Conservation (phyloP, 257 asterid genomes). For the Coffea canephora region DNA sequence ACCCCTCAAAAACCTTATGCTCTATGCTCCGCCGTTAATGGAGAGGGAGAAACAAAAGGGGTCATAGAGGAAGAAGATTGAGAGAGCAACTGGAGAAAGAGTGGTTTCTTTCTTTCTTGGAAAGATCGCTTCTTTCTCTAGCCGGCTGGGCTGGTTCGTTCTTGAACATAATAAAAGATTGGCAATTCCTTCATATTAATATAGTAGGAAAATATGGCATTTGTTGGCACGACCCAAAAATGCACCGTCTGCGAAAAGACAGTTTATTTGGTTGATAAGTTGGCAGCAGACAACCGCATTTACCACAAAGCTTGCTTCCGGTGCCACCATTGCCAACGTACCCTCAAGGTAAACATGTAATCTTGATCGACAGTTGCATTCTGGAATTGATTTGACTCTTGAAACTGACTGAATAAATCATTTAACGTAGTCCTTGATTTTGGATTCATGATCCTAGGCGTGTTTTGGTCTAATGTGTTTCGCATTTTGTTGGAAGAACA, state of each 20-base stretch:
- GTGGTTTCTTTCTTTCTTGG: background rate
- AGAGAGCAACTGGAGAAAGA: background rate
- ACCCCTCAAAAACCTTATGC: background rate
- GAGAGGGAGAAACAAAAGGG: background rate
- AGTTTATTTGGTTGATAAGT: constrained; percentile 58
- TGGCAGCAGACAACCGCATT: constrained; percentile 57
- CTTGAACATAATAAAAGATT: background rate
- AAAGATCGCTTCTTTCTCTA: background rate
- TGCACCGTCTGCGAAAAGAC: constrained; percentile 61
- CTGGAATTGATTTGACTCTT: no score
- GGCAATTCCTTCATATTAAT: background rate
- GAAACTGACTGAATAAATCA: background rate
- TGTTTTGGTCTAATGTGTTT: background rate
- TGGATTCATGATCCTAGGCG: background rate
- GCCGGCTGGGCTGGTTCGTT: constrained; percentile 12
- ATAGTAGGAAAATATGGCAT: constrained; percentile 38
- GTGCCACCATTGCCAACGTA: constrained; percentile 71
- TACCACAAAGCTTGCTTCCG: constrained; percentile 80
- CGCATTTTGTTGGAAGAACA: constrained; percentile 23
- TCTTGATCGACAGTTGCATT: background rate
- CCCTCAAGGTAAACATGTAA: constrained; percentile 56
- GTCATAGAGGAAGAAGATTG: background rate
- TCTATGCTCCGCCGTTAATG: background rate
- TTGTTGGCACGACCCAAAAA: constrained; percentile 56
- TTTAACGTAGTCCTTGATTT: no score